Percentiles rank a stretch among this genome's conserved stretches.
These are phyloP conservation scores for Penicillium angulare DNA, from an alignment of 495 filamentous ascomycete species.

Conservation along the genomic window DNA sequence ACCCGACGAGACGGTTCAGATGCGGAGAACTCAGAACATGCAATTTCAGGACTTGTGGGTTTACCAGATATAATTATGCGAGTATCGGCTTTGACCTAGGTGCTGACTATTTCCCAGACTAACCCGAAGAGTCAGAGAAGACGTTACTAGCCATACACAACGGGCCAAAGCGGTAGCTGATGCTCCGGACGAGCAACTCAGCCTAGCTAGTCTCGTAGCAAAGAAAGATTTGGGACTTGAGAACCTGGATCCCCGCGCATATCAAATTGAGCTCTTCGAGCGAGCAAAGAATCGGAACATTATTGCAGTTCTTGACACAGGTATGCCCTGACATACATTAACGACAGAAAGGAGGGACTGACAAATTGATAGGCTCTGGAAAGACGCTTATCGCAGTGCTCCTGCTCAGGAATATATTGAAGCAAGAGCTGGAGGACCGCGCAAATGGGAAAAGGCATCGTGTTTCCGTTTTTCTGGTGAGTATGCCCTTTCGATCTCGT, in stretches of 20 bases:
- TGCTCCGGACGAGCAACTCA: constrained; percentile 25
- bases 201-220: constrained; percentile 44
- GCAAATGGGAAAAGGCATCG: constrained; percentile 56
- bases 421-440: constrained; percentile 74
- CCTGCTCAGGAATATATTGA: constrained; percentile 73
- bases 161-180: constrained; percentile 6
- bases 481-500: neutral
- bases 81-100: neutral
- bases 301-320: constrained; percentile 95
- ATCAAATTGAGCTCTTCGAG: constrained; percentile 91
- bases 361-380: constrained; percentile 67
- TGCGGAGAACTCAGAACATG: constrained; percentile 48
- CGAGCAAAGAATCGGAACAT: constrained; percentile 82
- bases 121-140: constrained; percentile 34
- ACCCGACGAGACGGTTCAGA: constrained; percentile 42
- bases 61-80: neutral
- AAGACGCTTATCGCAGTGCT: constrained; percentile 95
- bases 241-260: constrained; percentile 77
- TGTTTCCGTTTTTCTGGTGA: constrained; percentile 81
- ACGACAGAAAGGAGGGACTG: neutral
- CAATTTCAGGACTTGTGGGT: constrained; percentile 54
- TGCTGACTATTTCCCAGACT: constrained; percentile 34
- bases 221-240: constrained; percentile 35
- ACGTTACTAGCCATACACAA: constrained; percentile 21
- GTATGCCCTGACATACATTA: constrained; percentile 29